Evolutionary conservation across 306 rosid genomes (phyloP).

Genomic region (Gynostemma pentaphyllum): DNA sequence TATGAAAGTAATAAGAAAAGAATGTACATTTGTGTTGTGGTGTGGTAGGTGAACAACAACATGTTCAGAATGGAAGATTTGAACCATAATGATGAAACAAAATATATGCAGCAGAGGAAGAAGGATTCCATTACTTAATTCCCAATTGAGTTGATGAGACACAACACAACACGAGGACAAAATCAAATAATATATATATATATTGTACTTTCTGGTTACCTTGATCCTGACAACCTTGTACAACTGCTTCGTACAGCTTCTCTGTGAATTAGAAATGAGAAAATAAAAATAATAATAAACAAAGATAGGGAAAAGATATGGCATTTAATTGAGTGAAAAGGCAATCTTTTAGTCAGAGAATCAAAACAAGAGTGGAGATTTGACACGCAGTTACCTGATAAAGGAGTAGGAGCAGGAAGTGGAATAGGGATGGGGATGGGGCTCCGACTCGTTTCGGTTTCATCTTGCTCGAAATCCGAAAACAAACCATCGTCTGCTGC

Average conservation of each 20-base stretch:
- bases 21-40: not conserved
- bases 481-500: conserved; percentile 61
- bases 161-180: too few species aligned
- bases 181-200: not conserved
- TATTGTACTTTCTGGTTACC: conserved; percentile 23
- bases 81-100: not conserved
- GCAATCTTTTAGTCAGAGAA: not conserved
- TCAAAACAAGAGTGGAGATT: not conserved
- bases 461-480: conserved; percentile 69
- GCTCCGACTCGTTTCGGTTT: conserved; percentile 38
- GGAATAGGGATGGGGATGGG: too few species aligned
- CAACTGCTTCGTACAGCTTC: conserved; percentile 47
- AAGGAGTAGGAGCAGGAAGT: conserved; percentile 51
- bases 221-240: conserved; percentile 26
- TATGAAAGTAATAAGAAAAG: not conserved
- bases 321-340: not conserved
- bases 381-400: conserved; percentile 40
- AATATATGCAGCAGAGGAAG: not conserved
- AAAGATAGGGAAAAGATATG: not conserved
- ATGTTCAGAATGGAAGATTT: not conserved
- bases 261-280: conserved; percentile 29
- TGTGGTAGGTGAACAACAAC: too few species aligned
- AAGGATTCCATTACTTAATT: not conserved
- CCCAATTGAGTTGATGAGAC: not conserved
- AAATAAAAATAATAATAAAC: not conserved